phyloP scores from a whole-genome alignment of 2,329 filamentous ascomycete genomes.

The Periconia macrospinosa region DNA sequence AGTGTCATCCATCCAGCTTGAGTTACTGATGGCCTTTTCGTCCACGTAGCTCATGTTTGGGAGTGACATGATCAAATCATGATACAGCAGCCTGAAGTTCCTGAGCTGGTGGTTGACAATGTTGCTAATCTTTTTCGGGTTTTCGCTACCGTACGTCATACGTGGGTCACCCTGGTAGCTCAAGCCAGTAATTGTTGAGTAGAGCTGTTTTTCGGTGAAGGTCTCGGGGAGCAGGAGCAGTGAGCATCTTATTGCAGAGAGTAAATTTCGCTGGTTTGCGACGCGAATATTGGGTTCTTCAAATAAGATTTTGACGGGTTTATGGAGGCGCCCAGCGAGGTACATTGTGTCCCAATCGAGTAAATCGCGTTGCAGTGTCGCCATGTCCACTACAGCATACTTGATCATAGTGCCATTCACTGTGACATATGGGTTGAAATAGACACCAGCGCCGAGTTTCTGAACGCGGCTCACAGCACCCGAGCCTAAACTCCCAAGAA shows the following conservation, averaged over 20 bases:
- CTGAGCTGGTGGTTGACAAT: conserved; percentile 90
- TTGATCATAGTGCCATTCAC: conserved; percentile 97
- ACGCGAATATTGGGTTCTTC: conserved; percentile 91
- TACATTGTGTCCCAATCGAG: conserved; percentile 93
- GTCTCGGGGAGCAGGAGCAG: conserved; percentile 79
- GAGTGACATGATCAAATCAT: conserved; percentile 83
- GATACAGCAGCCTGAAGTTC: conserved; percentile 90
- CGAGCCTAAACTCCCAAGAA: conserved; percentile 79
- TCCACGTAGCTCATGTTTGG: conserved; percentile 84
- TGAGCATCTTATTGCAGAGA: conserved; percentile 87
- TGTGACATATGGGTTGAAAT: conserved; percentile 95
- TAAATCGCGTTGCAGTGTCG: conserved; percentile 84
- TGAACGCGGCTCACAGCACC: conserved; percentile 83
- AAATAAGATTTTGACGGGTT: conserved; percentile 95
- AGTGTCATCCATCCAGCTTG: conserved; percentile 64
- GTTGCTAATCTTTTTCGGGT: conserved; percentile 88
- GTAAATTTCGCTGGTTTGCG: conserved; percentile 92
- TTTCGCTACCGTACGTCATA: conserved; percentile 87
- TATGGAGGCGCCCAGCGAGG: conserved; percentile 92
- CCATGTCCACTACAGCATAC: conserved; percentile 93
- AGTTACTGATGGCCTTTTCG: conserved; percentile 55
- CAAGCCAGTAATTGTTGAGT: conserved; percentile 86
- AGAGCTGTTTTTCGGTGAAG: conserved; percentile 87
- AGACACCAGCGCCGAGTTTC: conserved; percentile 88
- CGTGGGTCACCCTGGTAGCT: conserved; percentile 96